These are phyloP conservation scores for Rhizomucor pusillus DNA, from an alignment of 371 early-diverging fungal species.

Conservation along the genomic window DNA sequence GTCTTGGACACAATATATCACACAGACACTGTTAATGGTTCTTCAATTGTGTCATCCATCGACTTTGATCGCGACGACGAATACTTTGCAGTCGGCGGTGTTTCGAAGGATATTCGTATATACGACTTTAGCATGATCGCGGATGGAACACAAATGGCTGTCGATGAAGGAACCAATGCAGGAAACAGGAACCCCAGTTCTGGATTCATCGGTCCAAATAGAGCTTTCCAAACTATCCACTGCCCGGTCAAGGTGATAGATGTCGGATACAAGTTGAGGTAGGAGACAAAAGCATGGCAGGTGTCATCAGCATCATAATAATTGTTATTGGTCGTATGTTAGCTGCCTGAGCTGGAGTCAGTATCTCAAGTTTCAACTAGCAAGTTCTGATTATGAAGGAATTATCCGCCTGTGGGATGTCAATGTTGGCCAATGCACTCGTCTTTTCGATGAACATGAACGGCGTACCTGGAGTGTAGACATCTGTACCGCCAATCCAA, in stretches of 20 bases:
- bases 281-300: not conserved
- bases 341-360: constrained; percentile 91
- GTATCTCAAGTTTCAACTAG: constrained; percentile 76
- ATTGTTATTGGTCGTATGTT: not conserved
- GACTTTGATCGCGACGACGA: constrained; percentile 92
- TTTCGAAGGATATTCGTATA: constrained; percentile 87
- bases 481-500: constrained; percentile 74
- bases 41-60: constrained; percentile 87
- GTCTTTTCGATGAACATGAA: constrained; percentile 81
- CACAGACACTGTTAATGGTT: constrained; percentile 59
- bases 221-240: constrained; percentile 30
- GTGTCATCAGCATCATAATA: not conserved
- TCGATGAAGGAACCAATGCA: constrained; percentile 8
- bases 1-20: constrained; percentile 76
- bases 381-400: constrained; percentile 90
- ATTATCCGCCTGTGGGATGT: constrained; percentile 85
- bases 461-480: constrained; percentile 91
- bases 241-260: constrained; percentile 69
- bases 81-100: constrained; percentile 92
- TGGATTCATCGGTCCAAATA: constrained; percentile 8
- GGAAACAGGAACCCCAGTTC: not conserved
- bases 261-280: constrained; percentile 58
- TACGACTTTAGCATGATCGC: constrained; percentile 72
- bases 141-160: constrained; percentile 16
- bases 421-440: constrained; percentile 55